Evolutionary conservation across 2,329 filamentous ascomycete genomes (phyloP).

Genomic region (Leptosphaerulina australis): DNA sequence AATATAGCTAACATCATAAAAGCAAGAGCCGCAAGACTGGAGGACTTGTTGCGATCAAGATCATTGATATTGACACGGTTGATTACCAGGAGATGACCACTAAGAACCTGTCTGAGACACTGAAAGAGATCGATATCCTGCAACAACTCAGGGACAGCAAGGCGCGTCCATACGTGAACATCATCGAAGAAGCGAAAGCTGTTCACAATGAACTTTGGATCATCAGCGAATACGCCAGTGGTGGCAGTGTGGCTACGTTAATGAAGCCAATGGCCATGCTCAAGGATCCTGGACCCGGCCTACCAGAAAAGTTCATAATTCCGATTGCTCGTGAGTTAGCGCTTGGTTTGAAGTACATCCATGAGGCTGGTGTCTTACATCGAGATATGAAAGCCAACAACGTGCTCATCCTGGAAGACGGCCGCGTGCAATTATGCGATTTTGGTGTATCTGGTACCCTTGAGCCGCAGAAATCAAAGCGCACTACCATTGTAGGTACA

Average conservation of each 20-base stretch:
- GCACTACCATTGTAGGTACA: constrained; percentile 81
- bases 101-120: constrained; percentile 57
- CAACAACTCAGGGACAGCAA: constrained; percentile 75
- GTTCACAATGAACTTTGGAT: constrained; percentile 85
- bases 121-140: constrained; percentile 69
- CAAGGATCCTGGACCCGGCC: constrained; percentile 40
- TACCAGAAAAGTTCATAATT: constrained; percentile 67
- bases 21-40: constrained; percentile 50
- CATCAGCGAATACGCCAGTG: constrained; percentile 84
- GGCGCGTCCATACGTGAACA: constrained; percentile 82
- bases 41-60: constrained; percentile 75
- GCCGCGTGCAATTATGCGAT: constrained; percentile 79
- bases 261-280: constrained; percentile 55
- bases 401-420: constrained; percentile 77
- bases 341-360: constrained; percentile 64
- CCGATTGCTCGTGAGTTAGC: constrained; percentile 69
- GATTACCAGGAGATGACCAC: constrained; percentile 59
- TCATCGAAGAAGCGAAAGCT: constrained; percentile 77
- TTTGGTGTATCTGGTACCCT: constrained; percentile 83
- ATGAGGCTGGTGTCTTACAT: constrained; percentile 71
- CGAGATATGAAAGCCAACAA: constrained; percentile 75
- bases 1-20: constrained; percentile 24
- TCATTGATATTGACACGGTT: constrained; percentile 81
- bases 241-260: constrained; percentile 75
- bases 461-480: constrained; percentile 75